Evolutionary conservation across 2,329 filamentous ascomycete genomes (phyloP).

Genomic region (Cladosporium sp.): DNA sequence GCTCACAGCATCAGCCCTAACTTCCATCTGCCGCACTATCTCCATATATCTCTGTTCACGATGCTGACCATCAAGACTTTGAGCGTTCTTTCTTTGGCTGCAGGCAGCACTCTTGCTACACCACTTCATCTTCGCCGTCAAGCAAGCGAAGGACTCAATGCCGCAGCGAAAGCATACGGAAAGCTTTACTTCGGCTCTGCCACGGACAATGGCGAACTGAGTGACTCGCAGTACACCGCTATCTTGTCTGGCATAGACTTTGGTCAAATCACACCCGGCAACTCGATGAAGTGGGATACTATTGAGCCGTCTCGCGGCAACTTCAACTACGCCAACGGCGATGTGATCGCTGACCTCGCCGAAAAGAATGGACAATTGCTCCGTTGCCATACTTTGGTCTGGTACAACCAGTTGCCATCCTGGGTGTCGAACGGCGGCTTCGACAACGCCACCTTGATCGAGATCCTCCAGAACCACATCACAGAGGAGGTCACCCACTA

Average conservation of each 20-base stretch:
- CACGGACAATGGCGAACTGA: slow-evolving; percentile 50
- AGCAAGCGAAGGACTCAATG: slow-evolving; percentile 15
- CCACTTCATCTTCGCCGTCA: neutral
- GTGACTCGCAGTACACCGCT: slow-evolving; percentile 51
- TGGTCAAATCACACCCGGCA: slow-evolving; percentile 61
- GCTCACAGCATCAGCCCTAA: neutral
- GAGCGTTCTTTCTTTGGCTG: neutral
- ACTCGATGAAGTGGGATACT: slow-evolving; percentile 61
- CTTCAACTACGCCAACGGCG: slow-evolving; percentile 58
- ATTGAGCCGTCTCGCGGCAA: slow-evolving; percentile 54
- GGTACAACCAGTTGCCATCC: slow-evolving; percentile 51
- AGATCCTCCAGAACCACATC: slow-evolving; percentile 58
- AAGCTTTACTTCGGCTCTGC: slow-evolving; percentile 43
- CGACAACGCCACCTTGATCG: slow-evolving; percentile 55
- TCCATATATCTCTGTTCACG: neutral
- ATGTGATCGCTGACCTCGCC: slow-evolving; percentile 43
- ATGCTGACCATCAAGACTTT: neutral
- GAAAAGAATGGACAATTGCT: slow-evolving; percentile 44
- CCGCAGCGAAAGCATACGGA: slow-evolving; percentile 22
- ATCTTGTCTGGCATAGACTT: slow-evolving; percentile 59
- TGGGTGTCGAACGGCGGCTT: slow-evolving; percentile 50
- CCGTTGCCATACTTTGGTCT: slow-evolving; percentile 60
- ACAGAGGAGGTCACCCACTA: slow-evolving; percentile 55
- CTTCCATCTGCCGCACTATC: neutral
- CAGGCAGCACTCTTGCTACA: neutral